Evolutionary conservation across 208 protist genomes (phyloP).

Genomic region (Tritrichomonas foetus): DNA sequence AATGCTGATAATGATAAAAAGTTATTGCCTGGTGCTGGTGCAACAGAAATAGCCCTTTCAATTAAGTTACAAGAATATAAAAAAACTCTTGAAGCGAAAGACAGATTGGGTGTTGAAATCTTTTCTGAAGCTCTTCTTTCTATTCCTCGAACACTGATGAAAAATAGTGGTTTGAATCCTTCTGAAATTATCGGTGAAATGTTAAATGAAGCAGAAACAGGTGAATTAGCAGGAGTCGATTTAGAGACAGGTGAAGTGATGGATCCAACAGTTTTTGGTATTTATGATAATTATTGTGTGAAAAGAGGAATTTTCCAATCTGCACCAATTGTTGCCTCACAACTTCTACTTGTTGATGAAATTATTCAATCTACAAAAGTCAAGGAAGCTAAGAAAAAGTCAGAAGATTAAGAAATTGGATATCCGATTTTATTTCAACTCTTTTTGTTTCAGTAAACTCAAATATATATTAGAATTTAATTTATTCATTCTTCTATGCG

Average conservation of each 20-base stretch:
- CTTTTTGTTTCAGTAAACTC: no score
- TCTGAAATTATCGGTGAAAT: not conserved
- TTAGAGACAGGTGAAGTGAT: constrained; percentile 87
- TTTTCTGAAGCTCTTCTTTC: not conserved
- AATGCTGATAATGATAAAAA: not conserved
- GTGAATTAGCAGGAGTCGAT: constrained; percentile 76
- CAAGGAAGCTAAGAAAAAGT: no score
- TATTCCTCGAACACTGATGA: not conserved
- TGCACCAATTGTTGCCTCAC: constrained; percentile 82
- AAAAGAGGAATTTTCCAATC: constrained; percentile 85
- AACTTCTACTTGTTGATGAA: constrained; percentile 98
- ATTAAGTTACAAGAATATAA: not conserved
- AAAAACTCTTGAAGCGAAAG: not conserved
- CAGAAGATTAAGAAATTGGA: no score
- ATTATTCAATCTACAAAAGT: constrained; percentile 84
- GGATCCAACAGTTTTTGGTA: constrained; percentile 78
- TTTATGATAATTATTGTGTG: constrained; percentile 97
- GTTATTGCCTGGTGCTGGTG: not conserved
- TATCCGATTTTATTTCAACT: no score
- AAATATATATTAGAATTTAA: no score
- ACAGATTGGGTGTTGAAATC: not conserved
- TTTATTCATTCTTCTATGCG: no score
- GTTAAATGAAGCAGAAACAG: constrained; percentile 70
- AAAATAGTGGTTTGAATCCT: not conserved
- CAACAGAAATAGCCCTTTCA: not conserved